These are phyloP conservation scores for Grosmannia penicillata DNA, from an alignment of 2,329 filamentous ascomycete genomes.

Conservation along the genomic window DNA sequence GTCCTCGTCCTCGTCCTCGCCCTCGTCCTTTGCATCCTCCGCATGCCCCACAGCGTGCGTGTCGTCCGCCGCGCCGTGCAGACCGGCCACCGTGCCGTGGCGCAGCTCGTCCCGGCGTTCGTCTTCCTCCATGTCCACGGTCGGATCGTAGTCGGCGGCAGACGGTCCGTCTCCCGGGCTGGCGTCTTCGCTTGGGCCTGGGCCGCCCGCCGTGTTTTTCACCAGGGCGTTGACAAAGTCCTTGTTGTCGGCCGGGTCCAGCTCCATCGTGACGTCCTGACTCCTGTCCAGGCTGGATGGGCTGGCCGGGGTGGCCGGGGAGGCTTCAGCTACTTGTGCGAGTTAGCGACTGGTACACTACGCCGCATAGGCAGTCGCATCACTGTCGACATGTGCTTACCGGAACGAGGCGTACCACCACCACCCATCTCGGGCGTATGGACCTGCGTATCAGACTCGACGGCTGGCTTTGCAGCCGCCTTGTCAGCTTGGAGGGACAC, in stretches of 20 bases:
- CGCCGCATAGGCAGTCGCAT: neutral
- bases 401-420: slow-evolving; percentile 29
- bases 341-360: slow-evolving; percentile 7
- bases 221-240: slow-evolving; percentile 49
- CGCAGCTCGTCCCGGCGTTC: slow-evolving; percentile 53
- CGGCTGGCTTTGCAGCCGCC: slow-evolving; percentile 33
- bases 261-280: slow-evolving; percentile 34
- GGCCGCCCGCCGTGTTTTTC: slow-evolving; percentile 17
- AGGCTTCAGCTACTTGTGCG: slow-evolving; percentile 11
- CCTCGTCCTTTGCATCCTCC: neutral
- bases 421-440: slow-evolving; percentile 24
- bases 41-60: no score
- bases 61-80: slow-evolving; percentile 29
- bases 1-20: slow-evolving; percentile 38
- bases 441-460: slow-evolving; percentile 23
- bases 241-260: slow-evolving; percentile 51
- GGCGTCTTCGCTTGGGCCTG: neutral
- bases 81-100: slow-evolving; percentile 29
- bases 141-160: slow-evolving; percentile 88
- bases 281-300: slow-evolving; percentile 14
- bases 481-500: slow-evolving; percentile 56
- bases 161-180: slow-evolving; percentile 57
- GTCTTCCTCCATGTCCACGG: slow-evolving; percentile 76
- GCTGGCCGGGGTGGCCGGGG: slow-evolving; percentile 20
- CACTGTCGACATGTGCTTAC: slow-evolving; percentile 20